A percentile compares a stretch with the other conserved stretches of the same genome.
phyloP scores from a whole-genome alignment of 169 alveolate genomes.

The Plasmodium coatneyi region DNA sequence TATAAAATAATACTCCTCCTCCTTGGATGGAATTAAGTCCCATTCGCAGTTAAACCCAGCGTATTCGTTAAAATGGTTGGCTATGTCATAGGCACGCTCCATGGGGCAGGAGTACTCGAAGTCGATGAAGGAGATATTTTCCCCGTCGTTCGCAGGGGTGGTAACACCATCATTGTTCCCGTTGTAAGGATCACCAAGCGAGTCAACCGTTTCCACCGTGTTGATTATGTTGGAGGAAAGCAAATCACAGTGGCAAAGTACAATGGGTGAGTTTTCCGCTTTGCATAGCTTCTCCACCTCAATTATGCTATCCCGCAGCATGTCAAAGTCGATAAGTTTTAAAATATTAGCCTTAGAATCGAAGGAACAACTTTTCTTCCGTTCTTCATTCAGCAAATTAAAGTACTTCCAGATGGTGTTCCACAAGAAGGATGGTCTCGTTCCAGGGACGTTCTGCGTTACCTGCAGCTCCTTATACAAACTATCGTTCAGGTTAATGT shows the following conservation, averaged over 20 bases:
- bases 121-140: constrained; percentile 74
- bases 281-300: constrained; percentile 76
- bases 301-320: constrained; percentile 1
- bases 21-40: constrained; percentile 75
- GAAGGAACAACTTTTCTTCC: neutral
- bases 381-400: constrained; percentile 43
- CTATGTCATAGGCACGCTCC: constrained; percentile 87
- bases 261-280: constrained; percentile 80
- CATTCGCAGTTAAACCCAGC: constrained; percentile 80
- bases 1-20: constrained; percentile 77
- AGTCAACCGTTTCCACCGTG: neutral
- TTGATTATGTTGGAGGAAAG: constrained; percentile 79
- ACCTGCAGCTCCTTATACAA: constrained; percentile 66
- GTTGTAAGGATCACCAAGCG: neutral
- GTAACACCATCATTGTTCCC: neutral
- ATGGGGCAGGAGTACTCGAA: constrained; percentile 84
- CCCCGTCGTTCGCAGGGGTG: neutral
- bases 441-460: constrained; percentile 17
- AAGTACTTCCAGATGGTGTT: constrained; percentile 80
- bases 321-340: constrained; percentile 24
- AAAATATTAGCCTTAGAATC: constrained; percentile 40
- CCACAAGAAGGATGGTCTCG: constrained; percentile 80
- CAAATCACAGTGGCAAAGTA: constrained; percentile 83
- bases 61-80: constrained; percentile 84
- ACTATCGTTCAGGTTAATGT: constrained; percentile 56